These are phyloP conservation scores for Dipteronia sinensis DNA, from an alignment of 345 rosid genomes.

Conservation along the genomic window DNA sequence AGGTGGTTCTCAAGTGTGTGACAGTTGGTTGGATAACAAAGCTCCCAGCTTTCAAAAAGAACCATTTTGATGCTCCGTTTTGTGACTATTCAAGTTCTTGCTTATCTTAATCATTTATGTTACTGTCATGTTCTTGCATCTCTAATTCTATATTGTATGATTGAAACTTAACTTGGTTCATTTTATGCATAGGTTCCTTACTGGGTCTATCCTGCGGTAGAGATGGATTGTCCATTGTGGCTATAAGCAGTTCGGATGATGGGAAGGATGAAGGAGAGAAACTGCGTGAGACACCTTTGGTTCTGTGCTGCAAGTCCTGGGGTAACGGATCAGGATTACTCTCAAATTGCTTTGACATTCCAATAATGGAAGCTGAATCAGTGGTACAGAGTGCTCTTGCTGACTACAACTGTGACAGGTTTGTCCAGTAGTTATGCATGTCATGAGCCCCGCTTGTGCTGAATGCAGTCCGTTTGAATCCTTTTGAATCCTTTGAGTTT, in stretches of 20 bases:
- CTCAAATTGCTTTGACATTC: constrained; percentile 9
- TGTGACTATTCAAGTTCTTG: background rate
- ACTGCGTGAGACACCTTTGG: constrained; percentile 7
- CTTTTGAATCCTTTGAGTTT: background rate
- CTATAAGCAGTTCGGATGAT: constrained; percentile 14
- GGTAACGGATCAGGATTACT: constrained; percentile 1
- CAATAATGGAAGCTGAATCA: constrained; percentile 16
- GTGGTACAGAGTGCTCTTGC: background rate
- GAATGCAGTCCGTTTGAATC: background rate
- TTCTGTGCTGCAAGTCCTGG: constrained; percentile 10
- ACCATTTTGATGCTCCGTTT: background rate
- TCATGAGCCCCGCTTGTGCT: background rate
- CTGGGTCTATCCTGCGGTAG: constrained; percentile 3
- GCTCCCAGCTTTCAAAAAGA: background rate
- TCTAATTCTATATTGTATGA: background rate
- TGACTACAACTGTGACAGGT: constrained; percentile 10
- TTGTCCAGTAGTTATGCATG: constrained; percentile 1
- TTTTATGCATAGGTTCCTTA: constrained; percentile 11
- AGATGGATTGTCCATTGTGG: constrained; percentile 18
- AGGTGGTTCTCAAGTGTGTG: too few species aligned
- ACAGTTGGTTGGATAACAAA: too few species aligned
- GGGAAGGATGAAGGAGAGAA: constrained; percentile 9
- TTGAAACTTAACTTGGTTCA: background rate
- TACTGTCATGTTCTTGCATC: background rate
- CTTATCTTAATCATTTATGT: background rate